phyloP scores from a whole-genome alignment of 2,329 filamentous ascomycete species.

The Setomelanomma holmii region DNA sequence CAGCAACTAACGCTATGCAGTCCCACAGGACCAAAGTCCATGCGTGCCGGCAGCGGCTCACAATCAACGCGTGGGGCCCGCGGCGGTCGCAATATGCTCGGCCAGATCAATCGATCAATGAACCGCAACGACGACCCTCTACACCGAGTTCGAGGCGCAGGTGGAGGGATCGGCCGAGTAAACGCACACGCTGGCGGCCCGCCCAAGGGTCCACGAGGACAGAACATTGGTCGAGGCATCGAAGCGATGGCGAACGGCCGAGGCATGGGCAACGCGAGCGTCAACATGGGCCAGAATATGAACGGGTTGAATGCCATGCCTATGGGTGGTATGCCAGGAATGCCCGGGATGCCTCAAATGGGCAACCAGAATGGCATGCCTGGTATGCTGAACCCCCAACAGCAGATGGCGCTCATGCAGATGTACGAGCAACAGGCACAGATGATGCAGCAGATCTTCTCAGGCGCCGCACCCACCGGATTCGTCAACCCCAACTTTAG shows the following conservation, averaged over 20 bases:
- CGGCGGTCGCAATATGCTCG: conserved; percentile 74
- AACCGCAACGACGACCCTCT: conserved; percentile 78
- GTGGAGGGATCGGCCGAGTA: conserved; percentile 79
- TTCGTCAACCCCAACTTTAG: conserved; percentile 63
- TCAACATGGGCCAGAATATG: conserved; percentile 42
- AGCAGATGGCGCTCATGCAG: conserved; percentile 76
- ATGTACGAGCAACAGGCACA: conserved; percentile 86
- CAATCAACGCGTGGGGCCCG: conserved; percentile 53
- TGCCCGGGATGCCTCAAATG: conserved; percentile 39
- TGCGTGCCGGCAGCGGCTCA: conserved; percentile 73
- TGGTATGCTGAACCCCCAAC: conserved; percentile 67
- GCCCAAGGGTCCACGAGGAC: conserved; percentile 73
- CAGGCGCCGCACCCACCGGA: conserved; percentile 53
- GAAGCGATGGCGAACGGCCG: conserved; percentile 49
- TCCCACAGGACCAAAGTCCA: conserved; percentile 92
- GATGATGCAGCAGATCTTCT: conserved; percentile 50
- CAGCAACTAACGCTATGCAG: conserved; percentile 59
- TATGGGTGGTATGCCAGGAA: conserved; percentile 40
- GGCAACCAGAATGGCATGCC: conserved; percentile 54
- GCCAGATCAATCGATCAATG: conserved; percentile 83
- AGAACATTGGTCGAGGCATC: conserved; percentile 42
- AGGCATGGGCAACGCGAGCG: conserved; percentile 43
- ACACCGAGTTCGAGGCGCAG: conserved; percentile 77
- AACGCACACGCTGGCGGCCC: conserved; percentile 75
- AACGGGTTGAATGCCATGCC: conserved; percentile 51